Conservation (phyloP, 495 filamentous ascomycete genomes). For the Trichocladium antarcticum region DNA sequence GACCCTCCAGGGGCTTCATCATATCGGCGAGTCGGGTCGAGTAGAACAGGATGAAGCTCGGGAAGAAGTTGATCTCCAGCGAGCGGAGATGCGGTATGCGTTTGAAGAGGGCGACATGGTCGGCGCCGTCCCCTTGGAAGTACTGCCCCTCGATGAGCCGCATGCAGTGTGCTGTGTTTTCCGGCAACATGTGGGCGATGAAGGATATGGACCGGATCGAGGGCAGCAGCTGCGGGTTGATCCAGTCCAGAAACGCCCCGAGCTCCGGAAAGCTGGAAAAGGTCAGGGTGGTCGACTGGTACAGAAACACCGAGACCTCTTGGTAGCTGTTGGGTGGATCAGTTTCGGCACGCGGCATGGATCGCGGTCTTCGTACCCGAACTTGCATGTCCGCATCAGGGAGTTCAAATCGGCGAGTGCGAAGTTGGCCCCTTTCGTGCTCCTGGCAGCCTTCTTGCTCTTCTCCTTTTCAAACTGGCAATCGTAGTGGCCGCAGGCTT, state of each 20-base stretch:
- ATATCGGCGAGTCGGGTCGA: conserved; percentile 1
- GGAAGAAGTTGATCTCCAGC: conserved; percentile 13
- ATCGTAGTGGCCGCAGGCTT: conserved; percentile 9
- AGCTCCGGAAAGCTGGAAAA: conserved; percentile 10
- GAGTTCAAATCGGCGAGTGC: conserved; percentile 1
- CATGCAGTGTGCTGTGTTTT: background rate
- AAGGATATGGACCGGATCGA: conserved; percentile 8
- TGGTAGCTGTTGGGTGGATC: background rate
- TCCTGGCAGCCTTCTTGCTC: background rate
- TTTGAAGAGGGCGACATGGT: conserved; percentile 3
- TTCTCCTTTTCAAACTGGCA: background rate
- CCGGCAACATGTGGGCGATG: conserved; percentile 5
- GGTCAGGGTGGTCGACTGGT: conserved; percentile 7
- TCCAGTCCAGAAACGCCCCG: conserved; percentile 2
- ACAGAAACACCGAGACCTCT: conserved; percentile 10
- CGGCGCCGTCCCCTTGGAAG: conserved; percentile 1
- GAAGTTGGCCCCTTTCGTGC: background rate
- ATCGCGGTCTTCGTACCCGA: background rate
- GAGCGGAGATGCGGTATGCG: conserved; percentile 1
- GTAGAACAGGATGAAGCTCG: conserved; percentile 3
- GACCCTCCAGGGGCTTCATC: conserved; percentile 1
- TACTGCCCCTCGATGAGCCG: conserved; percentile 8
- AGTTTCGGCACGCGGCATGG: background rate
- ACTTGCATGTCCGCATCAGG: conserved; percentile 10
- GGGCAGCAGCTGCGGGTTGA: background rate